Conservation (phyloP, 2,329 filamentous ascomycete genomes). For the Scorias spongiosa region DNA sequence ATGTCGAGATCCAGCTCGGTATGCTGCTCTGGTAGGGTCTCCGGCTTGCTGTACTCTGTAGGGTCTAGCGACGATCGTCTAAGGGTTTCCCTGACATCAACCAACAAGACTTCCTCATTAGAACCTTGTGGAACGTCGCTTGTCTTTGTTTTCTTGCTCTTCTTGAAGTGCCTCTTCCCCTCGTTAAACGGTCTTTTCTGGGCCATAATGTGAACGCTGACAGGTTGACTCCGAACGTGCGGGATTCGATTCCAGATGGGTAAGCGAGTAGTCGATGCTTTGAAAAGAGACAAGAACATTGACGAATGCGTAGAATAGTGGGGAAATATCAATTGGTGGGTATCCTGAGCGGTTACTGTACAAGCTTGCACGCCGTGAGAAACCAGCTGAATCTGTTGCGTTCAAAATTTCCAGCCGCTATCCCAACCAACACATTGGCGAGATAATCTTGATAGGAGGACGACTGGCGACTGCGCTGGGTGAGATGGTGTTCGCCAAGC, state of each 20-base stretch:
- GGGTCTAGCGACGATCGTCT: constrained; percentile 11
- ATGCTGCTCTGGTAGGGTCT: constrained; percentile 46
- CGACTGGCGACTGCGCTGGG: too few relatives aligned
- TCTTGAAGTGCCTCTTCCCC: constrained; percentile 23
- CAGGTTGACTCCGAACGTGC: neutral
- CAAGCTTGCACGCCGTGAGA: too few relatives aligned
- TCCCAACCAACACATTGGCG: too few relatives aligned
- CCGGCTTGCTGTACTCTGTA: constrained; percentile 3
- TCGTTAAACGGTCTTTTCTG: constrained; percentile 24
- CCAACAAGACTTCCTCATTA: constrained; percentile 33
- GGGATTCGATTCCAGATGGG: neutral
- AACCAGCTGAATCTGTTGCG: too few relatives aligned
- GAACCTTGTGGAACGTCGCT: constrained; percentile 27
- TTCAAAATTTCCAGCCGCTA: too few relatives aligned
- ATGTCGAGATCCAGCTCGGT: constrained; percentile 74
- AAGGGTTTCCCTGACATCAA: constrained; percentile 30
- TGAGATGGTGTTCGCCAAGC: too few relatives aligned
- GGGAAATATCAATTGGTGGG: too few relatives aligned
- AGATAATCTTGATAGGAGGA: too few relatives aligned
- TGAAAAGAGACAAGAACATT: too few relatives aligned
- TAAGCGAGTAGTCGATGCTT: too few relatives aligned
- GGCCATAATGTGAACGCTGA: constrained; percentile 8
- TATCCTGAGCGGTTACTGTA: too few relatives aligned
- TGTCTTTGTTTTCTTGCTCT: constrained; percentile 34
- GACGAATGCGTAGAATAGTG: too few relatives aligned